Evolutionary conservation across 169 alveolate genomes (phyloP), one percentile per base, ranked within the genome.

Genomic region (Cryptosporidium xiaoi): DNA sequence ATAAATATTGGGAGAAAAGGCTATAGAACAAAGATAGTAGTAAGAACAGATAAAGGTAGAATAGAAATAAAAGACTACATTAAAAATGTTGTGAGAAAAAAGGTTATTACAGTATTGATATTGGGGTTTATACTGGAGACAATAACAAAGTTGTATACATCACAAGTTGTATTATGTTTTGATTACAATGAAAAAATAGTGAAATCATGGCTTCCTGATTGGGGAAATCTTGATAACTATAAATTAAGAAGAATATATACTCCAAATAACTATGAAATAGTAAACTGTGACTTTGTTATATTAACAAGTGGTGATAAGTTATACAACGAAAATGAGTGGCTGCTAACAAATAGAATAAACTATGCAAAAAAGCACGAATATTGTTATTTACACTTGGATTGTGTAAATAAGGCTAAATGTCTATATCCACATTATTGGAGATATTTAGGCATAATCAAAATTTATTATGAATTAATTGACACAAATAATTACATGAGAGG

Each of bases 351-450:
- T 27, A 36, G 87, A 36, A 46, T 77, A 18, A 33, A 36, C 15
- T 77, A 77, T 77, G 36, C 77, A n/a, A 62, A 18, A 40, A 29
- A 20, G 16, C 65, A 62, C 33, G 64, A 48, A 8, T 77, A 77
- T 40, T 77, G 87, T 60, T 77, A 77, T 34, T 77, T 77, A 36
- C 87, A 77, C 20, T 24, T 77, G 36, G 71, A 62, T 62, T 40
- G 58, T 29, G 6, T n/a, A 8, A 24, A 8, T 18, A n/a, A 56
- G 16, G 7, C 2, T 16, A 4, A 66, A 18, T 66, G 82, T n/a
- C 53, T 31, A 46, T 66, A 34, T 66, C 77, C 87, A 12, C 71
- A 77, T 40, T 77, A 40, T 62, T 77, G 87, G 87, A 77, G 87
- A 13, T 77, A 77, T 62, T 33, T 77, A 34, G 87, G 77, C 3